These are phyloP conservation scores for Trametes hirsuta DNA, from an alignment of 1,284 basidiomycete species.

Conservation along the genomic window DNA sequence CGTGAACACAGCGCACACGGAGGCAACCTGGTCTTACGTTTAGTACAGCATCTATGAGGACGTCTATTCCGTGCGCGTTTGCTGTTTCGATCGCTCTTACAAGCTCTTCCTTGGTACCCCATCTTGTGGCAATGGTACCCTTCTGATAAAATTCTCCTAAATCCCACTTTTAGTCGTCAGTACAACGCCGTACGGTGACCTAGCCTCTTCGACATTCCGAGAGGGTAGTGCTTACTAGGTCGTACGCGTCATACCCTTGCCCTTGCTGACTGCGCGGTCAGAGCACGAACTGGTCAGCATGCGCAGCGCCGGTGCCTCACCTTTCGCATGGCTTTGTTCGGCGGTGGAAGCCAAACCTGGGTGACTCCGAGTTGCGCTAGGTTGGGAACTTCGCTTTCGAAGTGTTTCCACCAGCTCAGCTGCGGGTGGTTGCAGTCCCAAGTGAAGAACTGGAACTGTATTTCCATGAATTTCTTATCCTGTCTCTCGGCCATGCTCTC, in stretches of 20 bases:
- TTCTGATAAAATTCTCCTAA: slow-evolving; percentile 93
- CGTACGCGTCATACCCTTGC: slow-evolving; percentile 81
- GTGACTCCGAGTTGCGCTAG: slow-evolving; percentile 85
- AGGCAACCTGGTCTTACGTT: slow-evolving; percentile 51
- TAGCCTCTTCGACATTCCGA: too few species aligned
- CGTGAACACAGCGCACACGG: background rate
- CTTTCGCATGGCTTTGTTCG: slow-evolving; percentile 70
- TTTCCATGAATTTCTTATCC: background rate
- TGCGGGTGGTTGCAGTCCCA: slow-evolving; percentile 67
- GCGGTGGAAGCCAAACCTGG: slow-evolving; percentile 79
- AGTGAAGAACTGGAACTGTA: slow-evolving; percentile 81
- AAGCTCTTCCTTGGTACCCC: slow-evolving; percentile 89
- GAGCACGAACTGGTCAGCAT: background rate
- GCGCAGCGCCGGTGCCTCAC: slow-evolving; percentile 37
- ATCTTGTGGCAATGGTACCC: slow-evolving; percentile 80
- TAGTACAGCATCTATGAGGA: slow-evolving; percentile 77
- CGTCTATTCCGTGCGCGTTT: slow-evolving; percentile 58
- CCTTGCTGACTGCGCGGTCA: slow-evolving; percentile 48
- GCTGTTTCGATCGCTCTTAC: slow-evolving; percentile 66
- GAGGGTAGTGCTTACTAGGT: slow-evolving; percentile 52
- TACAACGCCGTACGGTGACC: background rate
- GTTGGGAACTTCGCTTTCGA: slow-evolving; percentile 69
- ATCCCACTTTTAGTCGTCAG: slow-evolving; percentile 64
- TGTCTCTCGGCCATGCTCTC: background rate
- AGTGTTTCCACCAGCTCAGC: slow-evolving; percentile 85